Conservation (phyloP, 129 eudicot species). For the Apium graveolens region DNA sequence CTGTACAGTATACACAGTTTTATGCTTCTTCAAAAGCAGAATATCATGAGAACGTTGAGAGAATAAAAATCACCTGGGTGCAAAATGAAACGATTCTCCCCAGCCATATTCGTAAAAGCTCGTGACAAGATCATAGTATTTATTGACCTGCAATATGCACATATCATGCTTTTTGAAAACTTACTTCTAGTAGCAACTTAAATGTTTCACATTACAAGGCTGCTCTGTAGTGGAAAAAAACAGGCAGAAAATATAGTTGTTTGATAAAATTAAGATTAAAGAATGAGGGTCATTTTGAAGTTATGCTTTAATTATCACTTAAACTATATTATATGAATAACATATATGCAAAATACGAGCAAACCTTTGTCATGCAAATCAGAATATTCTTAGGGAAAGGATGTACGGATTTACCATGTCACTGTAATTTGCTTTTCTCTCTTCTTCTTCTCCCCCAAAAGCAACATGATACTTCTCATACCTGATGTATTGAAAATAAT, state of each 20-base stretch:
- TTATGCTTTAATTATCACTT: not conserved
- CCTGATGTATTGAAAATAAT: slow-evolving; percentile 30
- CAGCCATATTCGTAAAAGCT: slow-evolving; percentile 99
- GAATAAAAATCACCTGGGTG: slow-evolving; percentile 48
- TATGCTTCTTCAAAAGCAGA: not conserved
- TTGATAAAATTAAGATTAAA: not conserved
- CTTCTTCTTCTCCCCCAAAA: slow-evolving; percentile 82
- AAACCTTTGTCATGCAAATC: not conserved
- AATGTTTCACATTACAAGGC: not conserved
- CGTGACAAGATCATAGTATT: slow-evolving; percentile 90
- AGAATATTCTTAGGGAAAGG: not conserved
- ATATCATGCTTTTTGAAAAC: not conserved
- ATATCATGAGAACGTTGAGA: not conserved
- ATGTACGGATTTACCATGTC: slow-evolving; percentile 75
- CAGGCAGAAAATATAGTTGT: not conserved
- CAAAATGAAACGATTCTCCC: slow-evolving; percentile 99
- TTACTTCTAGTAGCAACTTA: not conserved
- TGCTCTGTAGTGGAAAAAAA: not conserved
- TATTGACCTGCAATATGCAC: slow-evolving; percentile 58
- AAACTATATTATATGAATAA: not conserved
- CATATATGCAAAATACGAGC: not conserved
- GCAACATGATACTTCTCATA: slow-evolving; percentile 86
- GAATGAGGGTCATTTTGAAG: not conserved
- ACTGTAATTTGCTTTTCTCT: slow-evolving; percentile 76
- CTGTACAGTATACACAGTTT: not conserved